Evolutionary conservation across 2,329 filamentous ascomycete genomes (phyloP).

Genomic region (Dactylellina cionopaga): DNA sequence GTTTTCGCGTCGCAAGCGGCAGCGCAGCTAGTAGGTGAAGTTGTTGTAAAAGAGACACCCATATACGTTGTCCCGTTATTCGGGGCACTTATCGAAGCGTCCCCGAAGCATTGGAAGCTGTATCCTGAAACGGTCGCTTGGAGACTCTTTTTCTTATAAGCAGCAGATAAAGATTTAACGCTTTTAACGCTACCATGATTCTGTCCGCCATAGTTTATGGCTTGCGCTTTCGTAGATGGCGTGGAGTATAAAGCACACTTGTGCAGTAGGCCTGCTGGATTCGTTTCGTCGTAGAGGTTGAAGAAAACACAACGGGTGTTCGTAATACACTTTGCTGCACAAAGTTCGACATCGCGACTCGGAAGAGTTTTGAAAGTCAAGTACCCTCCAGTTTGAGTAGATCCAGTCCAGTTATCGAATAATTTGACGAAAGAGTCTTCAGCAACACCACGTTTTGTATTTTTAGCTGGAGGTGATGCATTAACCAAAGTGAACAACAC

Average conservation of each 20-base stretch:
- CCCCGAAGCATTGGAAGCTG: constrained; percentile 7
- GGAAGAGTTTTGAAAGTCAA: constrained; percentile 11
- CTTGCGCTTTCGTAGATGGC: constrained; percentile 2
- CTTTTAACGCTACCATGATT: constrained; percentile 3
- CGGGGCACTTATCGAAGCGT: constrained; percentile 16
- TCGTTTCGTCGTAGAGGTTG: constrained; percentile 22
- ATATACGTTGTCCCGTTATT: neutral
- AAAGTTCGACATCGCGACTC: constrained; percentile 12
- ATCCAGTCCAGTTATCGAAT: constrained; percentile 16
- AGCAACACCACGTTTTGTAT: constrained; percentile 5
- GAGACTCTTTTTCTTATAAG: constrained; percentile 18
- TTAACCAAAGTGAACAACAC: neutral
- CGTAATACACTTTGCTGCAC: constrained; percentile 19
- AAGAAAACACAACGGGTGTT: constrained; percentile 22
- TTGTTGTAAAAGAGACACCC: constrained; percentile 18
- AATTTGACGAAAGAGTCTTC: constrained; percentile 25
- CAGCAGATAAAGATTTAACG: constrained; percentile 6
- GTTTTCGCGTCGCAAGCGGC: constrained; percentile 15
- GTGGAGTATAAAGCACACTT: constrained; percentile 31
- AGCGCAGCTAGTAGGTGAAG: constrained; percentile 3
- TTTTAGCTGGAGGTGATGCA: neutral
- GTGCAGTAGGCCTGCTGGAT: constrained; percentile 2
- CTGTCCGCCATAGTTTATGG: constrained; percentile 11
- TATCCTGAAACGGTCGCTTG: constrained; percentile 19
- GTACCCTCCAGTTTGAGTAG: constrained; percentile 14